Base-by-base conservation (phyloP, 1,284 basidiomycete species). In the Marasmius tenuissimus region DNA sequence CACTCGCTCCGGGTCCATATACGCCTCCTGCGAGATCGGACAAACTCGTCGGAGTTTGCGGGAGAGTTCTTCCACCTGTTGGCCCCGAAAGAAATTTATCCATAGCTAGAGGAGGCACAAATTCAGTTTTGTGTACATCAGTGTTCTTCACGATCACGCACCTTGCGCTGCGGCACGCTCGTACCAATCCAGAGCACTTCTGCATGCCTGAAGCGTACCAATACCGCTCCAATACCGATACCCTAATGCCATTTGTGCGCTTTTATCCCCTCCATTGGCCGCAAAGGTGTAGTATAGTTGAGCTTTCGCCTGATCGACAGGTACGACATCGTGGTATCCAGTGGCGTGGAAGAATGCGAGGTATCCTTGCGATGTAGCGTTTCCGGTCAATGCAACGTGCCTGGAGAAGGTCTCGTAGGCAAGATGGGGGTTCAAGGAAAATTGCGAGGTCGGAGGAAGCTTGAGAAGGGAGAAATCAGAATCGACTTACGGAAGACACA, bases 191-290 rank as follows among this genome's bases (percentile, higher is more conserved):
- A 95, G 76, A 3, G 96, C 92, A 6, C 85, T 80, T 70, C 86
- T 81, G 72, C 96, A 98, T 68, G 90, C 88, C 72, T 97, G 94
- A 58, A 88, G 81, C 0, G 93, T 91, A 6, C 96, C 94, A 63
- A 99, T 96, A 0, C 97, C 97, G 33, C 91, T 90, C 92, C 94
- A 97, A 72, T 96, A 91, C n/a, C 96, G 86, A 74, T 97, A 98
- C 0, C 90, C 97, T 42, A 99, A 80, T 0, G 94, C 87, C 92
- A 97, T 96, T 72, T 96, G 91, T 0, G 97, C 92, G 4, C 92
- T 88, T 66, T 89, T 86, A 75, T 96, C 85, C 0, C 92, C 93
- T 16, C 91, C 91, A 59, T 95, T 87, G 1, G 94, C 96, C 1
- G 95, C 90, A 70, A 98, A 96, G 0, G 95, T 97, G 72, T 96